These are phyloP conservation scores for Cylindricascospora bacillispora DNA, from an alignment of 1,139 yeast genomes.

Conservation along the genomic window DNA sequence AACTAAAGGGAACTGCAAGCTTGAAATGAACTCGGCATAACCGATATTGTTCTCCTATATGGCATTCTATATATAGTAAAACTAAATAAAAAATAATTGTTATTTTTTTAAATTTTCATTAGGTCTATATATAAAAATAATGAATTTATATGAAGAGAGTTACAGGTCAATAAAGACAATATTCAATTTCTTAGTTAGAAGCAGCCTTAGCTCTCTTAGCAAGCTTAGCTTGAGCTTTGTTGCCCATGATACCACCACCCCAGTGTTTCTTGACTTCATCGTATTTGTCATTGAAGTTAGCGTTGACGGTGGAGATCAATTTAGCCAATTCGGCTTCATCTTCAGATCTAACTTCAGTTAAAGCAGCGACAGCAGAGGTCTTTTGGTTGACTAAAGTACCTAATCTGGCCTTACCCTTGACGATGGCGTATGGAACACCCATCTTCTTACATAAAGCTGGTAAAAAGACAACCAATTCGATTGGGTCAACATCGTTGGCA, in stretches of 20 bases:
- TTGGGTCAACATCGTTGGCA: conserved; percentile 98
- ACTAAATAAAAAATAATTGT: no score
- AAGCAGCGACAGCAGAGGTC: conserved; percentile 93
- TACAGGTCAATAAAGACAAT: no score
- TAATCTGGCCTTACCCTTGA: conserved; percentile 97
- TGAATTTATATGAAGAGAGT: no score
- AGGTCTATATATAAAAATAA: no score
- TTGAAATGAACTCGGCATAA: no score
- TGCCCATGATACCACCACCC: conserved; percentile 99
- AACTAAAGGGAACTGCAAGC: no score
- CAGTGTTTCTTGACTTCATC: conserved; percentile 95
- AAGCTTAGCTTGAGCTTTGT: conserved; percentile 72
- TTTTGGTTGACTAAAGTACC: conserved; percentile 95
- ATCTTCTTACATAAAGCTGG: conserved; percentile 98
- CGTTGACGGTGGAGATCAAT: conserved; percentile 80
- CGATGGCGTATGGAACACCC: conserved; percentile 98
- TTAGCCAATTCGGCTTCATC: conserved; percentile 92
- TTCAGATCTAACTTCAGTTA: conserved; percentile 86
- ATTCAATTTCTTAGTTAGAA: conserved; percentile 14
- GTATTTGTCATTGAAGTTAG: conserved; percentile 85
- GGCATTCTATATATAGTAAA: no score
- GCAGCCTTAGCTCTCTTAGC: conserved; percentile 43
- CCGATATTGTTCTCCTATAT: no score
- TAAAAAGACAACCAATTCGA: conserved; percentile 88
- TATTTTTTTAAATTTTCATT: no score